Evolutionary conservation across 345 rosid species (phyloP).

Genomic region (Arabidopsis arenosa): DNA sequence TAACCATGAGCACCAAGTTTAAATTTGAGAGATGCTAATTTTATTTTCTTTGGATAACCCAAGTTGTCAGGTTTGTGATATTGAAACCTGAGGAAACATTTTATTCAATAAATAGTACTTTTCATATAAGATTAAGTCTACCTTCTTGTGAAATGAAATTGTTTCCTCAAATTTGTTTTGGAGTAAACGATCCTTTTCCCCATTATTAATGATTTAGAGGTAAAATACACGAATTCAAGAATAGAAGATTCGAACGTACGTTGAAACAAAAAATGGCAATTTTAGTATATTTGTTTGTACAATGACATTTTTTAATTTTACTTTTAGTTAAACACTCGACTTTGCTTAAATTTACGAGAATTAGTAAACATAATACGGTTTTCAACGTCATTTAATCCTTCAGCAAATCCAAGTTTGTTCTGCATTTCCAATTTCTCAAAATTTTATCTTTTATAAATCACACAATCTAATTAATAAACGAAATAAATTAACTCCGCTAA

Average conservation of each 20-base stretch:
- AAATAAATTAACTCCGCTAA: background rate
- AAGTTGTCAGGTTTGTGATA: slow-evolving; percentile 15
- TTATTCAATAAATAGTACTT: background rate
- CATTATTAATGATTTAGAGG: background rate
- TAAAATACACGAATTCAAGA: background rate
- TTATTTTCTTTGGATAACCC: slow-evolving; percentile 19
- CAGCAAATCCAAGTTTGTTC: background rate
- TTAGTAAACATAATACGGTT: too few relatives aligned
- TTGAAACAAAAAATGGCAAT: too few relatives aligned
- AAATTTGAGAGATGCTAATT: slow-evolving; percentile 42
- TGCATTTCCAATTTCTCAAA: slow-evolving; percentile 1
- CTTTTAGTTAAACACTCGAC: too few relatives aligned
- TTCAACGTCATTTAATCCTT: background rate
- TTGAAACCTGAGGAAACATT: background rate
- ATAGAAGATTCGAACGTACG: too few relatives aligned
- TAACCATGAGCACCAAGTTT: slow-evolving; percentile 37
- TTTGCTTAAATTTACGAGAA: too few relatives aligned
- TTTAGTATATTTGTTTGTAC: too few relatives aligned
- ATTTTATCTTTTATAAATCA: background rate
- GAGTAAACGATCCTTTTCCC: background rate
- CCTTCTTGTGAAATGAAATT: background rate
- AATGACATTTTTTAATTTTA: background rate
- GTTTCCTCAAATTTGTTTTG: background rate
- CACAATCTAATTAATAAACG: background rate
- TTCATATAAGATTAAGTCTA: background rate